A percentile compares a stretch with the other conserved stretches of the same genome.
Conservation (phyloP, 2,329 filamentous ascomycete genomes). For the Paracoccidioides brasiliensis region DNA sequence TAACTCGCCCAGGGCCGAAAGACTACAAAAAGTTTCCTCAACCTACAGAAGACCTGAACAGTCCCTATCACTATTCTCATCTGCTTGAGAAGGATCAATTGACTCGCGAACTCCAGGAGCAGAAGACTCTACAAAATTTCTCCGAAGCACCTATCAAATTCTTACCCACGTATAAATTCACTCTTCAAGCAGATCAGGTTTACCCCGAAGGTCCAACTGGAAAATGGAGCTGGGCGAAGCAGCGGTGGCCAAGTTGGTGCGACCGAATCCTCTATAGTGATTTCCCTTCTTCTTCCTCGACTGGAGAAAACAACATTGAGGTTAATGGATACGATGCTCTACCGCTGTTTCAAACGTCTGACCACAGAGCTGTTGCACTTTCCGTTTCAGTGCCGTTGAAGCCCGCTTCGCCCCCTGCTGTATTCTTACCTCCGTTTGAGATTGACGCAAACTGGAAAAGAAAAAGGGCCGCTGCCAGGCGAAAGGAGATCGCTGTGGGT, state of each 20-base stretch:
- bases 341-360: constrained; percentile 67
- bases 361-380: constrained; percentile 75
- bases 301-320: constrained; percentile 30
- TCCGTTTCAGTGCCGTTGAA: constrained; percentile 52
- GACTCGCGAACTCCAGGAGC: constrained; percentile 52
- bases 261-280: constrained; percentile 75
- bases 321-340: constrained; percentile 57
- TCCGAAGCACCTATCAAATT: constrained; percentile 63
- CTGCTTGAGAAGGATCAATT: constrained; percentile 71
- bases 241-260: constrained; percentile 87
- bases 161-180: constrained; percentile 90
- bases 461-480: constrained; percentile 41
- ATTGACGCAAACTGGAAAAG: constrained; percentile 45
- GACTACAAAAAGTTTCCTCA: constrained; percentile 51
- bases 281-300: constrained; percentile 39
- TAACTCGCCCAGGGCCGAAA: constrained; percentile 46
- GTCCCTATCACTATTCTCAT: constrained; percentile 50
- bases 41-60: constrained; percentile 35
- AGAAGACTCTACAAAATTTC: constrained; percentile 64
- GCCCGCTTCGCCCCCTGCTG: constrained; percentile 22
- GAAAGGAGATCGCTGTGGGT: constrained; percentile 48
- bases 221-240: constrained; percentile 60
- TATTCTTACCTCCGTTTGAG: constrained; percentile 38
- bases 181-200: constrained; percentile 30
- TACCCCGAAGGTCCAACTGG: constrained; percentile 22